A percentile compares a stretch with the other conserved stretches of the same genome.
These are phyloP conservation scores for Rhododendron molle DNA, from an alignment of 148 eudicot species.

Conservation along the genomic window DNA sequence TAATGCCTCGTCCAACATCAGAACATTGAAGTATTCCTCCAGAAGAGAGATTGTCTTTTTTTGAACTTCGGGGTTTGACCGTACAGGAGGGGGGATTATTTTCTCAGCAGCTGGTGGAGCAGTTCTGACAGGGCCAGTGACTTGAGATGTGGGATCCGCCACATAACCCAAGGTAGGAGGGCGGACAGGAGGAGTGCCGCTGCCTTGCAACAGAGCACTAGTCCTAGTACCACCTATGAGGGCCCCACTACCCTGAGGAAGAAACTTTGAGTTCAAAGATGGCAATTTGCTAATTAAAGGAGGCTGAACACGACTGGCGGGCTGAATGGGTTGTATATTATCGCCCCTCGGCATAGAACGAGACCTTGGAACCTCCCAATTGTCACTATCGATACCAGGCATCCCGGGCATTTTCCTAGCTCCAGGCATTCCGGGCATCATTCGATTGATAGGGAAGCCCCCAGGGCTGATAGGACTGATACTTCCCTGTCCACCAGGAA, in stretches of 20 bases:
- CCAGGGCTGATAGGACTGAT: conserved; percentile 30
- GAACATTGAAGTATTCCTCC: conserved; percentile 73
- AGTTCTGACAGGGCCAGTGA: conserved; percentile 23
- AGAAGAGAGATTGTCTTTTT: conserved; percentile 60
- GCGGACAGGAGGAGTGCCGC: conserved; percentile 41
- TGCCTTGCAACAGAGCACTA: conserved; percentile 82
- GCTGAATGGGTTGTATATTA: conserved; percentile 17
- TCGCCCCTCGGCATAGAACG: conserved; percentile 64
- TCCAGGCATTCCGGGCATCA: conserved; percentile 98
- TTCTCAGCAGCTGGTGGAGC: conserved; percentile 25
- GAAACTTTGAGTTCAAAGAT: conserved; percentile 44
- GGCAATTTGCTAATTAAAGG: conserved; percentile 52
- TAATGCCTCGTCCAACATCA: conserved; percentile 70
- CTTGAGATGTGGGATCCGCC: conserved; percentile 30
- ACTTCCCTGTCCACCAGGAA: conserved; percentile 56
- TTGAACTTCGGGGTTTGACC: conserved; percentile 34
- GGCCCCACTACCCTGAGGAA: conserved; percentile 76
- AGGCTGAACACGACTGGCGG: conserved; percentile 41
- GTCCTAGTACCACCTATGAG: conserved; percentile 45
- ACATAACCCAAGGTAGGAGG: conserved; percentile 33
- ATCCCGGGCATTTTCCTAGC: conserved; percentile 64
- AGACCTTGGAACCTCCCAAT: conserved; percentile 81
- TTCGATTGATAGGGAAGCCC: conserved; percentile 56
- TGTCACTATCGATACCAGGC: conserved; percentile 69
- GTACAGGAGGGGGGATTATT: conserved; percentile 19